Evolutionary conservation across 2,329 filamentous ascomycete species (phyloP).

Genomic region (Chaetomium sp.): DNA sequence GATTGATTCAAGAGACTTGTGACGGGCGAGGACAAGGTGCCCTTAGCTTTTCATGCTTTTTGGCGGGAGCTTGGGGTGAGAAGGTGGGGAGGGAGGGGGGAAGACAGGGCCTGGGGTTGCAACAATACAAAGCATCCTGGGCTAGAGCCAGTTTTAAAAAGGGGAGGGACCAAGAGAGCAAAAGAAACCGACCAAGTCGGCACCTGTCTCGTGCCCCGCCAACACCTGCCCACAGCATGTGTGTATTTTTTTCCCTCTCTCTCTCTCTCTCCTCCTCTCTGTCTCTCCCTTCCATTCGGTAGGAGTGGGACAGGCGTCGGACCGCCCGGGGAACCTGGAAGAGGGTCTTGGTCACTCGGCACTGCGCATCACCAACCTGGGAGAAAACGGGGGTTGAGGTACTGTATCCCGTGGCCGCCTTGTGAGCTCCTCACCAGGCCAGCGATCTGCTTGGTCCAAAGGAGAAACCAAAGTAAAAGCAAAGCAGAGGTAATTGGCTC

Average conservation of each 20-base stretch:
- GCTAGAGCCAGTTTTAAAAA: constrained; percentile 1
- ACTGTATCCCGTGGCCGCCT: background rate
- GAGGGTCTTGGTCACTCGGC: background rate
- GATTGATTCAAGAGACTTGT: constrained; percentile 6
- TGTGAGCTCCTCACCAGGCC: background rate
- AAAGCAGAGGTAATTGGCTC: background rate
- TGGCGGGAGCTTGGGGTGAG: constrained; percentile 3
- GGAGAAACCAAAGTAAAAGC: background rate
- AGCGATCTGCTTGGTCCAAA: background rate
- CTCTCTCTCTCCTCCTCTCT: no score
- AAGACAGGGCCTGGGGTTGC: constrained; percentile 3
- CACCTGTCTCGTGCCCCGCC: constrained; percentile 1
- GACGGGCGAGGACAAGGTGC: background rate
- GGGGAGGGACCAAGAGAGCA: background rate
- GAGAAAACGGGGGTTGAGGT: background rate
- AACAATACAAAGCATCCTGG: background rate
- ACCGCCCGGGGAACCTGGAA: no score
- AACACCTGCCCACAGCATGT: background rate
- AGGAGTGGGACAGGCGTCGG: no score
- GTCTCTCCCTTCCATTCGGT: no score
- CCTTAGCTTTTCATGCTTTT: constrained; percentile 9
- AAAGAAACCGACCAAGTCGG: background rate
- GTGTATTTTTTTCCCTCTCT: no score
- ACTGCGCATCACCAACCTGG: background rate
- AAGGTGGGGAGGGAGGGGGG: background rate